Evolutionary conservation across 495 filamentous ascomycete species (phyloP), one percentile per base, ranked within the genome.

Genomic region (Tuber indicum): DNA sequence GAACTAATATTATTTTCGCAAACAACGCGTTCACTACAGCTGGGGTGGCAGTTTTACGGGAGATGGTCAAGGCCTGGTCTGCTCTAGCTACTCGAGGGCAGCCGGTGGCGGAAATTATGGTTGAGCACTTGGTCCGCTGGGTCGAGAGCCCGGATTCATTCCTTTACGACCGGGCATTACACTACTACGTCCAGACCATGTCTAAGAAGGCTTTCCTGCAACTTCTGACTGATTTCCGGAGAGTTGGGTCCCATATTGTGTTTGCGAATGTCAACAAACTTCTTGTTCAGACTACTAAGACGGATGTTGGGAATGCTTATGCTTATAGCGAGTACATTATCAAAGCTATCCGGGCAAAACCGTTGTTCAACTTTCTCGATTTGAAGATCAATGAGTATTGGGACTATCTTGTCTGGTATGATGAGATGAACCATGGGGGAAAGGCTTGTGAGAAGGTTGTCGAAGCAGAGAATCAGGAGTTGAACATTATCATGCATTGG

Each of bases 11-110:
- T 41, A 88, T 98, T 6, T 93, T 92, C 79, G 91, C 95, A 6
- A 95, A 98, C 75, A 95, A 93, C 75, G 92, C 95, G 0, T 98
- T 98, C 85, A 92, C 96, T 32, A 93, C 94, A 74, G 94, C 95
- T 16, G 93, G 94, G 49, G 91, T 97, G 9, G 88, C 90, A 36
- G 96, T 98, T 21, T 86, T 99, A 5, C 91, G 96, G 8, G 96
- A 98, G 84, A 98, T 99, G 96, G 96, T 99, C 77, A 98, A 97
- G 84, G 90, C 92, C 3, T 99, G 96, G 96, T 98, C 95, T 94
- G 89, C 90, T 0, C 94, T 98, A 86, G 96, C 96, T 17, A 97
- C 94, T 85, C 91, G 90, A 74, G 94, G 94, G 7, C 93, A 92
- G 76, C 91, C 88, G 42, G 97, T 98, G 93, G 96, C 96, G 14